Base-by-base conservation (phyloP, 2,329 filamentous ascomycete genomes). In the Trichophyton rubrum region DNA sequence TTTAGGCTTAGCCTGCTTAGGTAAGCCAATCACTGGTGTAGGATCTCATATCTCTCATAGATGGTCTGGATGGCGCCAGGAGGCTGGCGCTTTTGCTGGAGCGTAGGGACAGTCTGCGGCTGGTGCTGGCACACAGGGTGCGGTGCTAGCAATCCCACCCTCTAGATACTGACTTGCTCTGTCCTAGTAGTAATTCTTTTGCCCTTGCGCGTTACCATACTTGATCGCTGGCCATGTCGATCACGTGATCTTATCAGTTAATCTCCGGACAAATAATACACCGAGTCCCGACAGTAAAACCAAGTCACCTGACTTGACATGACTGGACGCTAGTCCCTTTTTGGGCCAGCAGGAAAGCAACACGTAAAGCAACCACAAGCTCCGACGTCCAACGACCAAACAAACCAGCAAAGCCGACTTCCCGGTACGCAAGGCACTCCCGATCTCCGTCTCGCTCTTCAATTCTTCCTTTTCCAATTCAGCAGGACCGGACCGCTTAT, bases 1-100 rank as follows among this genome's bases (percentile, higher is more conserved):
- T 41, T 59, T 59, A 57, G 59, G 62, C 11, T 55, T 63, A 63
- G 62, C 59, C 8, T 30, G 55, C 55, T 57, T 53, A 53, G 49
- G 4, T 53, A 27, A 51, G 45, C 17, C 9, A 13, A 38, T 2
- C 3, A 13, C 33, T 38, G 33, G 33, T 9, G 6, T 5, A 43
- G 40, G 40, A 43, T 43, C 45, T n/a, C n/a, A n/a, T n/a, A n/a
- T n/a, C n/a, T 9, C 20, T 8, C 20, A 27, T 51, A 47, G 43
- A 27, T 51, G 13, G 20, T 51, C 45, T 51, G 7, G n/a, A 51
- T 15, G 40, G 40, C 40, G 27, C 27, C 27, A 6, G 27, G 27
- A 30, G 27, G 27, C 27, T 30, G 27, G 27, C 27, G 27, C 27
- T 30, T 6, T 7, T 30, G 33, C 33, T 38, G 33, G 33, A 4